phyloP scores from a whole-genome alignment of 257 asterid species.

The Ligustrum vulgare region DNA sequence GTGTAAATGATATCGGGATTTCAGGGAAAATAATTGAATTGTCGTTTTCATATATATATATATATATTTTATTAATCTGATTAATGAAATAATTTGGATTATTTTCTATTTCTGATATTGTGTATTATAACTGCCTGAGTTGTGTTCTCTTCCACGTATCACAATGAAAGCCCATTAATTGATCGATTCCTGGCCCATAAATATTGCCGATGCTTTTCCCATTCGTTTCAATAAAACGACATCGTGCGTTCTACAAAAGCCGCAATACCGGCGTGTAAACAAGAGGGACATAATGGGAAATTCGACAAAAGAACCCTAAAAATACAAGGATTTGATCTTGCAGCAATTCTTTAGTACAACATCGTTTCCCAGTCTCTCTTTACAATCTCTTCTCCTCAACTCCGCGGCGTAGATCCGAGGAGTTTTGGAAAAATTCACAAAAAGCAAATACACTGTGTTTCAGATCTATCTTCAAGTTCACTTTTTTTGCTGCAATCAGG shows the following conservation, averaged over 20 bases:
- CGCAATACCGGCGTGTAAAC: not conserved
- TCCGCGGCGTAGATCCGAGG: constrained; percentile 31
- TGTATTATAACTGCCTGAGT: too few species aligned
- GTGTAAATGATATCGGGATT: too few species aligned
- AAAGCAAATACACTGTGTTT: not conserved
- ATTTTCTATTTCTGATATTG: too few species aligned
- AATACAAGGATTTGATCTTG: not conserved
- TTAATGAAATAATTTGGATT: too few species aligned
- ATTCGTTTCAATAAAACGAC: not conserved
- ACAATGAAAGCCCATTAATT: not conserved
- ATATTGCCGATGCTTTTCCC: not conserved
- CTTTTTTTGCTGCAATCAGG: constrained; percentile 1
- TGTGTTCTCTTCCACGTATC: too few species aligned
- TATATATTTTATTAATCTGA: too few species aligned
- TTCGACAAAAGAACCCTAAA: not conserved
- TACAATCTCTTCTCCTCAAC: constrained; percentile 15
- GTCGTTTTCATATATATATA: too few species aligned
- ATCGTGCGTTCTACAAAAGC: not conserved
- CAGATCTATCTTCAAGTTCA: constrained; percentile 19
- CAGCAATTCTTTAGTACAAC: not conserved
- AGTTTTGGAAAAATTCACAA: constrained; percentile 22
- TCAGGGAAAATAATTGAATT: too few species aligned
- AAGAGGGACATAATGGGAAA: not conserved
- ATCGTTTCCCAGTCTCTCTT: not conserved
- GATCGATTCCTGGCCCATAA: not conserved